Percentiles rank a stretch among this genome's conserved stretches.
phyloP scores from a whole-genome alignment of 306 rosid genomes.

The Fragaria vesca region DNA sequence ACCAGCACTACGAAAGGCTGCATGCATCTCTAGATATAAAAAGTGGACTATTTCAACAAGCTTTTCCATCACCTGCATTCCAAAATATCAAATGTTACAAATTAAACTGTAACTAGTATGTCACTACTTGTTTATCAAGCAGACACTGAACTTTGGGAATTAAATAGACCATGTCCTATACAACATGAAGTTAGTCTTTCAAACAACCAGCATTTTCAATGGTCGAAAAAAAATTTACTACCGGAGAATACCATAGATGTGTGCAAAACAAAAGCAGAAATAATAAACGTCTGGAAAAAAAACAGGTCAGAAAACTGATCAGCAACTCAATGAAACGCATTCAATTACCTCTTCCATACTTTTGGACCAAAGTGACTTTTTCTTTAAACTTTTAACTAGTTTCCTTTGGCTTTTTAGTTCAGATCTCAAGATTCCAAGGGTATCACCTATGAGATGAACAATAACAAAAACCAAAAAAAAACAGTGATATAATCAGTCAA shows the following conservation, averaged over 20 bases:
- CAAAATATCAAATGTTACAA: slow-evolving; percentile 29
- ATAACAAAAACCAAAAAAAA: not conserved
- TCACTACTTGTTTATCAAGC: slow-evolving; percentile 1
- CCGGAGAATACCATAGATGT: not conserved
- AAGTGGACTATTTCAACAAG: slow-evolving; percentile 79
- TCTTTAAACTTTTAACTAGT: slow-evolving; percentile 64
- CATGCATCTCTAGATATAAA: slow-evolving; percentile 69
- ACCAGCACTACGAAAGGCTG: slow-evolving; percentile 59
- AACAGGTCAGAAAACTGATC: not conserved
- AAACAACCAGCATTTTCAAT: not conserved
- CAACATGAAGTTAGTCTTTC: not conserved
- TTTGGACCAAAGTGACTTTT: slow-evolving; percentile 81
- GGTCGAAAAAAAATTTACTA: not conserved
- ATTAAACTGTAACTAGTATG: slow-evolving; percentile 11
- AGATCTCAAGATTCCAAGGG: slow-evolving; percentile 49
- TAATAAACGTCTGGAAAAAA: not conserved
- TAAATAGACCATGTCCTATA: not conserved
- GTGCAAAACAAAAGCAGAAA: not conserved
- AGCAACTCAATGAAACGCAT: slow-evolving; percentile 20
- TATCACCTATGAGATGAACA: slow-evolving; percentile 50
- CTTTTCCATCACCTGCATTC: slow-evolving; percentile 75
- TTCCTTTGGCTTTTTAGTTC: slow-evolving; percentile 71
- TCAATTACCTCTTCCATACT: slow-evolving; percentile 82
- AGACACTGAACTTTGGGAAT: slow-evolving; percentile 7
- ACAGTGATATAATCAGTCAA: not conserved